Percentiles rank a stretch among this genome's conserved stretches.
These are phyloP conservation scores for Anacardium occidentale DNA, from an alignment of 345 rosid genomes.

Conservation along the genomic window DNA sequence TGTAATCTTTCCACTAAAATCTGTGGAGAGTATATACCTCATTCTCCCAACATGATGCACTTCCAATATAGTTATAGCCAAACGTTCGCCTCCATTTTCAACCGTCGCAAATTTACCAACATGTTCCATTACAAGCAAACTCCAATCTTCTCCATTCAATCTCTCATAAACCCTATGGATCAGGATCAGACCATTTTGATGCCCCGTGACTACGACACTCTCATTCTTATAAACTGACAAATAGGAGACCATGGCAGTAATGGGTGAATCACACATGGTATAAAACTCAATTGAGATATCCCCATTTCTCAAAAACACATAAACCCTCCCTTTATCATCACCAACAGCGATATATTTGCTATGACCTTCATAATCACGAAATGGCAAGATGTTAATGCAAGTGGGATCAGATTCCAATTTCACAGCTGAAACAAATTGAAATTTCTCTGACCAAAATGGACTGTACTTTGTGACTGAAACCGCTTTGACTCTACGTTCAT, in stretches of 20 bases:
- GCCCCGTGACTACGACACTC: slow-evolving; percentile 76
- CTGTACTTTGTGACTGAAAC: slow-evolving; percentile 65
- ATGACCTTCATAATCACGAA: slow-evolving; percentile 73
- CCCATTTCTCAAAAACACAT: slow-evolving; percentile 73
- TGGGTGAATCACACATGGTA: slow-evolving; percentile 52
- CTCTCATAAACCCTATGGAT: slow-evolving; percentile 66
- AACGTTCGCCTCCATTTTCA: slow-evolving; percentile 40
- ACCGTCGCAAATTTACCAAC: slow-evolving; percentile 43
- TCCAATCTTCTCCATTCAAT: slow-evolving; percentile 63
- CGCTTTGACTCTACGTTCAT: slow-evolving; percentile 41
- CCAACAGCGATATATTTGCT: slow-evolving; percentile 90
- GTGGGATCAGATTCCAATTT: slow-evolving; percentile 65
- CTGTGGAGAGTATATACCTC: slow-evolving; percentile 64
- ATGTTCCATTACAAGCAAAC: slow-evolving; percentile 49
- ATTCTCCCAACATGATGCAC: slow-evolving; percentile 87
- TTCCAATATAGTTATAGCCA: slow-evolving; percentile 59
- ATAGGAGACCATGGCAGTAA: slow-evolving; percentile 76
- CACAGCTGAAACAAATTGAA: slow-evolving; percentile 83
- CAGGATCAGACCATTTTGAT: slow-evolving; percentile 60
- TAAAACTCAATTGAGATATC: slow-evolving; percentile 67
- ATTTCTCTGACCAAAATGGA: slow-evolving; percentile 87
- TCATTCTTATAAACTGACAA: slow-evolving; percentile 71
- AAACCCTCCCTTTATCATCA: slow-evolving; percentile 71
- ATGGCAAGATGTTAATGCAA: slow-evolving; percentile 71
- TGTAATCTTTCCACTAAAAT: slow-evolving; percentile 57